Evolutionary conservation across 2,329 filamentous ascomycete genomes (phyloP).

Genomic region (Monilinia aucupariae): DNA sequence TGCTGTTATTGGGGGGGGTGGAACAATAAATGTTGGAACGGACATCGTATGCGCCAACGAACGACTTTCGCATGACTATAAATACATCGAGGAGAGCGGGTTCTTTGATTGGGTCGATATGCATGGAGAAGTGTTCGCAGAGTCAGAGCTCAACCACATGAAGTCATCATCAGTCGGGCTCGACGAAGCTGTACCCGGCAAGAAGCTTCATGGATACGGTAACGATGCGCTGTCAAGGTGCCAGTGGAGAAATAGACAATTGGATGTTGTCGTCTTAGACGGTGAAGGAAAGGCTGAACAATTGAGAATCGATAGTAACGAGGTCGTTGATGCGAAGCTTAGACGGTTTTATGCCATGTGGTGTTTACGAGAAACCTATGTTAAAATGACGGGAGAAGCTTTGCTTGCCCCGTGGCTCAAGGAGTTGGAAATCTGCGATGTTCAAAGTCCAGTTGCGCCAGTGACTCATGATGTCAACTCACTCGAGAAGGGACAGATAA

Average conservation of each 20-base stretch:
- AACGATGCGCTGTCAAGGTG: slow-evolving; percentile 28
- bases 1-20: slow-evolving; percentile 38
- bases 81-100: slow-evolving; percentile 52
- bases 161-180: slow-evolving; percentile 38
- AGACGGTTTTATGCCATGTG: slow-evolving; percentile 71
- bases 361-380: slow-evolving; percentile 74
- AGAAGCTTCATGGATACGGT: slow-evolving; percentile 17
- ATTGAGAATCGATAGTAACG: slow-evolving; percentile 30
- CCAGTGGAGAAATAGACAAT: slow-evolving; percentile 25
- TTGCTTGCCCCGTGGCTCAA: slow-evolving; percentile 67
- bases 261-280: slow-evolving; percentile 20
- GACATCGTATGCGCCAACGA: slow-evolving; percentile 74
- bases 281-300: slow-evolving; percentile 19
- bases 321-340: slow-evolving; percentile 55
- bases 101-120: slow-evolving; percentile 66
- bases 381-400: slow-evolving; percentile 78
- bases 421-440: slow-evolving; percentile 62
- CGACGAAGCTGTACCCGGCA: slow-evolving; percentile 16
- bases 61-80: slow-evolving; percentile 55
- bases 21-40: slow-evolving; percentile 54
- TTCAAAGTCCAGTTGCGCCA: slow-evolving; percentile 35
- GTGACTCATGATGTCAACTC: slow-evolving; percentile 15
- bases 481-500: slow-evolving; percentile 26
- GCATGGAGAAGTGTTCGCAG: slow-evolving; percentile 64
- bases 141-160: slow-evolving; percentile 56